Evolutionary conservation across 345 rosid genomes (phyloP).

Genomic region (Linum lewisii): DNA sequence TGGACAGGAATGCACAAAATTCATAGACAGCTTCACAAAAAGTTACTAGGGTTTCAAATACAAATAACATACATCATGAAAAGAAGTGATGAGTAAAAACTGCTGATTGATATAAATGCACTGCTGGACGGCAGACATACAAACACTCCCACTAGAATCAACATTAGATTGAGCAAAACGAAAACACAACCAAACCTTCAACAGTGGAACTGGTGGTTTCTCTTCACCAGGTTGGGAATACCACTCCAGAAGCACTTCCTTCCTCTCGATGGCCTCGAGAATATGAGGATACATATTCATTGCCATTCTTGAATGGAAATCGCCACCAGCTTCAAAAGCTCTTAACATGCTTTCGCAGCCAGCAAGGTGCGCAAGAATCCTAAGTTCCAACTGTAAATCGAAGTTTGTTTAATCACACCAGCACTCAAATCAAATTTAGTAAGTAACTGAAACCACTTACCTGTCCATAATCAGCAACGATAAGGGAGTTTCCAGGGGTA

Average conservation of each 20-base stretch:
- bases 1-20: not conserved
- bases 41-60: not conserved
- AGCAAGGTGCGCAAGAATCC: slow-evolving; percentile 95
- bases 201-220: slow-evolving; percentile 83
- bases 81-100: not conserved
- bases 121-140: not conserved
- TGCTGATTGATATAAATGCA: not conserved
- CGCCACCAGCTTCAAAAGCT: slow-evolving; percentile 96
- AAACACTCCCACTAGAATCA: not conserved
- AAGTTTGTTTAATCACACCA: slow-evolving; percentile 19
- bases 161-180: not conserved
- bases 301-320: slow-evolving; percentile 96
- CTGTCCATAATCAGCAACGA: slow-evolving; percentile 99
- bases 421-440: slow-evolving; percentile 1
- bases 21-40: not conserved
- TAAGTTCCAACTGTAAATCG: slow-evolving; percentile 74
- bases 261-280: slow-evolving; percentile 61
- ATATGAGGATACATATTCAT: slow-evolving; percentile 95
- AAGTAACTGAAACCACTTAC: slow-evolving; percentile 32
- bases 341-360: slow-evolving; percentile 91
- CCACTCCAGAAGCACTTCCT: slow-evolving; percentile 88
- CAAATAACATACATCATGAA: not conserved
- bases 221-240: slow-evolving; percentile 85
- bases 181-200: slow-evolving; percentile 47
- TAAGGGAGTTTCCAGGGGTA: slow-evolving; percentile 84